These are phyloP conservation scores for Brasenia schreberi DNA, from an alignment of 164 flowering plant species.

Conservation along the genomic window DNA sequence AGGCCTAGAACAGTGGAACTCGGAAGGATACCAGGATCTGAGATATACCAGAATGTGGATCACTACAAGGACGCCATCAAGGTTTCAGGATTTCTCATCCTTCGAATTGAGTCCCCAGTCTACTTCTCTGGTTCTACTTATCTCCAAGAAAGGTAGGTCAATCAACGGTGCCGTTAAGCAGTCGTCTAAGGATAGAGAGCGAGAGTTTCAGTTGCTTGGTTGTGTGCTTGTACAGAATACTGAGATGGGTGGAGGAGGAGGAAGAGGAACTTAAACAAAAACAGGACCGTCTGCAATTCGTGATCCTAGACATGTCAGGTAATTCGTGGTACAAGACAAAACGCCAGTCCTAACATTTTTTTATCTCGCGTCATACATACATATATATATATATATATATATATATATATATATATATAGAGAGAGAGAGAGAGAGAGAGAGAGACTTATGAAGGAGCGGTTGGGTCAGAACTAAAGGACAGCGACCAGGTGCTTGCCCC, in stretches of 20 bases:
- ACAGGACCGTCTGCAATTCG: slow-evolving; percentile 23
- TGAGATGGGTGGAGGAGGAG: slow-evolving; percentile 64
- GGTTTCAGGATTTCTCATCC: slow-evolving; percentile 62
- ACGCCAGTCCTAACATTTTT: too few relatives aligned
- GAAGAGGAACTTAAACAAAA: slow-evolving; percentile 29
- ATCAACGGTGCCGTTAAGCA: neutral
- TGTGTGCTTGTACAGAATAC: slow-evolving; percentile 27
- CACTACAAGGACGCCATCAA: slow-evolving; percentile 61
- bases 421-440: too few relatives aligned
- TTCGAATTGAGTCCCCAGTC: slow-evolving; percentile 73
- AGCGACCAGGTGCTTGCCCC: too few relatives aligned
- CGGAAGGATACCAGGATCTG: slow-evolving; percentile 67
- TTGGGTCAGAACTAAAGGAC: too few relatives aligned
- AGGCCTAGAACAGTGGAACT: slow-evolving; percentile 64
- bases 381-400: too few relatives aligned
- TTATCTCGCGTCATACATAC: too few relatives aligned
- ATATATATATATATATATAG: too few relatives aligned
- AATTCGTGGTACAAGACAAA: neutral
- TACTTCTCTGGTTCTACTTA: slow-evolving; percentile 75
- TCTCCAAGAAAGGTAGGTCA: slow-evolving; percentile 71
- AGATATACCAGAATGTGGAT: slow-evolving; percentile 48
- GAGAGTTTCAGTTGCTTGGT: neutral
- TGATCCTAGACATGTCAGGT: slow-evolving; percentile 67
- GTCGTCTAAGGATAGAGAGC: neutral
- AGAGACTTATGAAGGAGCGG: neutral